Percentiles rank a stretch among this genome's conserved stretches.
Conservation (phyloP, 163 green algal genomes). For the Scenedesmus sp. region DNA sequence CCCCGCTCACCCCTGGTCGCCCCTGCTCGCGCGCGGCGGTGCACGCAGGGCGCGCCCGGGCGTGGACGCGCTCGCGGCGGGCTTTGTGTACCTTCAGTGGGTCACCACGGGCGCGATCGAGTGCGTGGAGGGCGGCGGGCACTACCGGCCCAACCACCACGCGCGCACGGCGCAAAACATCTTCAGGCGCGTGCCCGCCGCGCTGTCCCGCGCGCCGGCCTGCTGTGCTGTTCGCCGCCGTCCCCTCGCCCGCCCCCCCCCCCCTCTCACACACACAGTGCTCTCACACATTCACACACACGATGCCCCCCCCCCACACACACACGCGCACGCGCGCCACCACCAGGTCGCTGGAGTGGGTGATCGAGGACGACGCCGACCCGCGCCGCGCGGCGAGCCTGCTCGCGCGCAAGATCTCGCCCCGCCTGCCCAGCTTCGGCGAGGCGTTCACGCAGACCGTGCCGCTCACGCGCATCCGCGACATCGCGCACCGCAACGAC, state of each 20-base stretch:
- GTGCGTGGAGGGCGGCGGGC: conserved; percentile 92
- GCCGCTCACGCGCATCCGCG: conserved; percentile 96
- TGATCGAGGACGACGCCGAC: conserved; percentile 53
- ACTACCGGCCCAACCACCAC: conserved; percentile 95
- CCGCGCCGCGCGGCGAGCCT: conserved; percentile 49
- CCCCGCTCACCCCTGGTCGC: background rate
- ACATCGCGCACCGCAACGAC: conserved; percentile 96
- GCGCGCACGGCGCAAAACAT: conserved; percentile 73
- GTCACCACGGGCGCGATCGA: conserved; percentile 89
- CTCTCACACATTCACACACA: too few species aligned
- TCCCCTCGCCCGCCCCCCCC: too few species aligned
- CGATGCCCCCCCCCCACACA: conserved; percentile 24
- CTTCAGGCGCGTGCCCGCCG: conserved; percentile 74
- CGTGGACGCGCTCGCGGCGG: conserved; percentile 71
- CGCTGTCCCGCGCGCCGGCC: too few species aligned
- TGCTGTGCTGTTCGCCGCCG: too few species aligned
- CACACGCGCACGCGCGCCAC: conserved; percentile 50
- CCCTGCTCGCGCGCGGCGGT: too few species aligned
- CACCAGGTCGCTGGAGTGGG: conserved; percentile 78
- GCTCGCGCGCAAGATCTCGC: conserved; percentile 80
- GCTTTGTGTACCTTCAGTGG: conserved; percentile 90
- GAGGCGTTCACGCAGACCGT: conserved; percentile 86
- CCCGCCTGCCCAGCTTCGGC: conserved; percentile 90
- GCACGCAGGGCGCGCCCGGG: conserved; percentile 59
- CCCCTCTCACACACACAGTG: too few species aligned